phyloP scores from a whole-genome alignment of 2,329 filamentous ascomycete genomes.

The Fusarium sublunatum region DNA sequence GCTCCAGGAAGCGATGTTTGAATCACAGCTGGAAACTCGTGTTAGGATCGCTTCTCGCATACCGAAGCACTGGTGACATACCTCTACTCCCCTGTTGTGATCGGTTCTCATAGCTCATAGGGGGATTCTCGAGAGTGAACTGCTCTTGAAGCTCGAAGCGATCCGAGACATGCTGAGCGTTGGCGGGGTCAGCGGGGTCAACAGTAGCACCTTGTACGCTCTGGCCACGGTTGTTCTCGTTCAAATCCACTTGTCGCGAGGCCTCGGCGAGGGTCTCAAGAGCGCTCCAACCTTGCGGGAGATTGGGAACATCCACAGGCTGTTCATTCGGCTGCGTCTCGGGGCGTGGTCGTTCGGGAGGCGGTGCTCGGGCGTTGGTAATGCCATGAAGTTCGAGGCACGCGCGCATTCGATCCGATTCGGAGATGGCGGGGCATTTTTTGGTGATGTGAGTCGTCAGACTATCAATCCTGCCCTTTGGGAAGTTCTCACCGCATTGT shows the following conservation, averaged over 20 bases:
- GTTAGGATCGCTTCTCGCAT: slow-evolving; percentile 18
- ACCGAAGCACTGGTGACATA: slow-evolving; percentile 17
- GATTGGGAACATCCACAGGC: slow-evolving; percentile 45
- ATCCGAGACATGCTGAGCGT: slow-evolving; percentile 46
- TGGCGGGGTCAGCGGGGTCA: slow-evolving; percentile 44
- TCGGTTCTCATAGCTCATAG: slow-evolving; percentile 59
- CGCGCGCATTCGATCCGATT: slow-evolving; percentile 80
- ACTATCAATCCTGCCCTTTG: slow-evolving; percentile 88
- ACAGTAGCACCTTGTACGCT: slow-evolving; percentile 49
- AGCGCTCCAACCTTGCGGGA: slow-evolving; percentile 77
- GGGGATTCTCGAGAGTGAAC: slow-evolving; percentile 67
- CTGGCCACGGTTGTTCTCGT: slow-evolving; percentile 68
- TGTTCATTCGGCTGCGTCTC: slow-evolving; percentile 48
- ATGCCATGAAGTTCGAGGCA: slow-evolving; percentile 78
- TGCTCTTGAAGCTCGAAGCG: slow-evolving; percentile 68
- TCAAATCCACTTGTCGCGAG: slow-evolving; percentile 79
- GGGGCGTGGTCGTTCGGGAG: slow-evolving; percentile 48
- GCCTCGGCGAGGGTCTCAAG: slow-evolving; percentile 90
- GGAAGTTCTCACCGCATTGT: slow-evolving; percentile 87
- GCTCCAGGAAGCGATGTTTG: slow-evolving; percentile 45
- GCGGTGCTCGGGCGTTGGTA: slow-evolving; percentile 58
- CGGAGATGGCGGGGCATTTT: slow-evolving; percentile 83
- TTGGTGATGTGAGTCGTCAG: slow-evolving; percentile 85
- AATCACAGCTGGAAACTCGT: slow-evolving; percentile 24
- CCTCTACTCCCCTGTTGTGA: slow-evolving; percentile 44